Base-by-base conservation (phyloP, 495 filamentous ascomycete species). In the Penicillium daleae region DNA sequence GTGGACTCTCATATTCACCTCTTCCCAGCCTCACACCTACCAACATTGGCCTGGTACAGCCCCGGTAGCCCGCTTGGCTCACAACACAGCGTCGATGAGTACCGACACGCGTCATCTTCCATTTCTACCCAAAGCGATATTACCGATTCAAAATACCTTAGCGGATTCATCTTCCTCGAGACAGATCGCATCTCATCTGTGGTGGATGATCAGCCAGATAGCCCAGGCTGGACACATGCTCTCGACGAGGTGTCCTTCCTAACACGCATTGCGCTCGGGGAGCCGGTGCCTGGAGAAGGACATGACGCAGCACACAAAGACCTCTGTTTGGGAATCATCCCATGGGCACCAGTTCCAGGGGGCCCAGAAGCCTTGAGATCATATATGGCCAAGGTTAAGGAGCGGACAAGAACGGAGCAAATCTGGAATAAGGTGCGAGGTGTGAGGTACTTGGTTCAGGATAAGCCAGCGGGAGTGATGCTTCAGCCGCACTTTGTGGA, bases 1-100 rank as follows among this genome's bases (percentile, higher is more conserved):
- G 81, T 96, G 58, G 93, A 96, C 77, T 89, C 92, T 9, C 93
- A 97, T 79, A 88, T 96, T 75, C 93, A 96, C 76, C 87, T 96
- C 71, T 95, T 85, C 76, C 87, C 89, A 62, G 71, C 78, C 54
- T 82, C 85, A 37, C 88, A 92, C 64, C 71, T 89, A 33, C 62
- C 76, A 51, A 82, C 83, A 27, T 79, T 93, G 46, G 74, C 84
- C 58, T 96, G 91, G 92, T 83, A 83, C 63, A 71, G 56, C 0
- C 77, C 86, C 3, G 76, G 76, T 22, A 71, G 78, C 59, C 85
- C 85, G 3, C 79, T 96, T 4, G 76, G 82, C 46, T 70, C 74
- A 10, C 87, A 88, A 51, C 82, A 87, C 72, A 89, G 86, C n/a
- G 62, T 90, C 42, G 69, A 81, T 54, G 82, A 91, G 64, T 92